Percentiles rank a stretch among this genome's conserved stretches.
These are phyloP conservation scores for Stachybotrys chlorohalonatus DNA, from an alignment of 2,329 filamentous ascomycete genomes.

Conservation along the genomic window DNA sequence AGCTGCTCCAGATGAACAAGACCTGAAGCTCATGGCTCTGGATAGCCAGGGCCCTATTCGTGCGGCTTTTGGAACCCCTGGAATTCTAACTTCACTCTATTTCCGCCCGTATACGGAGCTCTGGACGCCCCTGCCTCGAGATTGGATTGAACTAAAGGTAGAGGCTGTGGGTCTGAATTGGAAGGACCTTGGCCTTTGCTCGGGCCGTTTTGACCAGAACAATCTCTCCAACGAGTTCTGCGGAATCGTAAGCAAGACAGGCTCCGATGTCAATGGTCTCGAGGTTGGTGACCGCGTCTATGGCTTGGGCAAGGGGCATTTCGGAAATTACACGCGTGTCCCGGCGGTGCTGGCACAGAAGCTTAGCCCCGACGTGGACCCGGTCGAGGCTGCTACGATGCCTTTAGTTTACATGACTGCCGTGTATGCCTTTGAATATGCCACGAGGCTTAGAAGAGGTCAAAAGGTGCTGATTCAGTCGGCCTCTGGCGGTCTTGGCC, in stretches of 20 bases:
- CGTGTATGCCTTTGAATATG: not conserved
- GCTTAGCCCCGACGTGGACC: not conserved
- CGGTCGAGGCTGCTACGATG: not conserved
- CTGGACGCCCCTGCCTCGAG: slow-evolving; percentile 5
- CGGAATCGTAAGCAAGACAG: not conserved
- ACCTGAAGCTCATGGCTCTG: slow-evolving; percentile 2
- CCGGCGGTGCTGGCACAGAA: not conserved
- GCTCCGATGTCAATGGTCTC: not conserved
- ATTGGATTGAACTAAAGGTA: slow-evolving; percentile 17
- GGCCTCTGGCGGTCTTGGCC: not conserved
- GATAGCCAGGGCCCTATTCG: slow-evolving; percentile 6
- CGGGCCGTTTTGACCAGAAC: not conserved
- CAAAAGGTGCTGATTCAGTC: slow-evolving; percentile 1
- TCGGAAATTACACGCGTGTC: not conserved
- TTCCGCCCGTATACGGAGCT: slow-evolving; percentile 13
- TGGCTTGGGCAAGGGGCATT: not conserved
- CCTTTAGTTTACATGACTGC: not conserved
- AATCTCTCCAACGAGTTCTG: not conserved
- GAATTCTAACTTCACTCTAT: slow-evolving; percentile 16
- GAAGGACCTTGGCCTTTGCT: slow-evolving; percentile 6
- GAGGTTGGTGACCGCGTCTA: not conserved
- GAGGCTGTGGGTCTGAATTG: slow-evolving; percentile 16
- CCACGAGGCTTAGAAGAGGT: not conserved
- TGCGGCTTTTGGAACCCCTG: slow-evolving; percentile 16
- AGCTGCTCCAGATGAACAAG: not conserved